Evolutionary conservation across 2,329 filamentous ascomycete species (phyloP), one percentile per base, ranked within the genome.

Genomic region (Teratosphaeria nubilosa): DNA sequence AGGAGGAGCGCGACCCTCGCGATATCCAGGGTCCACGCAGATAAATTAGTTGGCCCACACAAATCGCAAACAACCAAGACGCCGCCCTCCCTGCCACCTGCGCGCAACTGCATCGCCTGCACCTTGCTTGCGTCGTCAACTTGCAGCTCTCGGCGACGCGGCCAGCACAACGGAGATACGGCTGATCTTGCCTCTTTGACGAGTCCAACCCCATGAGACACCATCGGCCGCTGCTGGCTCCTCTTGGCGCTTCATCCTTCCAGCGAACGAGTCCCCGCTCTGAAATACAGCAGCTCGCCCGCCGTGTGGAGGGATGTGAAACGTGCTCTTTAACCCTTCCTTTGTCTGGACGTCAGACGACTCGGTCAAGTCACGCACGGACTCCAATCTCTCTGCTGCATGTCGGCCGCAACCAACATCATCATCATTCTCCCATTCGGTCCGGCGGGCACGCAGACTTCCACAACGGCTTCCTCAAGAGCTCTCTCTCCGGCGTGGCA

Each of bases 391-490:
- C 22, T 48, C 41, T 48, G 41, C 41, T 22, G 20, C 41, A 48
- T 48, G 41, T 48, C 41, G 41, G 41, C 41, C 16, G 20, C 41
- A 3, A 41, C 34, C 13, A 41, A 41, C 34, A 41, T 41, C 41
- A 5, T 48, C 9, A 41, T 41, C 41, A 5, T 48, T 7, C 41
- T 48, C n/a, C 9, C 41, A 48, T 20, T 48, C 41, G 41, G 41
- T 48, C 41, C 41, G 41, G 41, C 41, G 41, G n/a, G 41, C 41
- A 53, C 20, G 55, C 55, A 54, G 27, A 54, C 59, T n/a, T 51
- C 60, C 56, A 60, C 51, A 24, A 60, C 58, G 56, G 58, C 62
- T 53, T 55, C 62, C 54, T 62, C 62, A 54, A 41, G 60, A 53
- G 60, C 50, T 25, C 56, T 63, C 25, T 63, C 62, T 14, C 62